Percentiles rank a stretch among this genome's conserved stretches.
These are phyloP conservation scores for Leccinellum luteum DNA, from an alignment of 768 basidiomycete species.

Conservation along the genomic window DNA sequence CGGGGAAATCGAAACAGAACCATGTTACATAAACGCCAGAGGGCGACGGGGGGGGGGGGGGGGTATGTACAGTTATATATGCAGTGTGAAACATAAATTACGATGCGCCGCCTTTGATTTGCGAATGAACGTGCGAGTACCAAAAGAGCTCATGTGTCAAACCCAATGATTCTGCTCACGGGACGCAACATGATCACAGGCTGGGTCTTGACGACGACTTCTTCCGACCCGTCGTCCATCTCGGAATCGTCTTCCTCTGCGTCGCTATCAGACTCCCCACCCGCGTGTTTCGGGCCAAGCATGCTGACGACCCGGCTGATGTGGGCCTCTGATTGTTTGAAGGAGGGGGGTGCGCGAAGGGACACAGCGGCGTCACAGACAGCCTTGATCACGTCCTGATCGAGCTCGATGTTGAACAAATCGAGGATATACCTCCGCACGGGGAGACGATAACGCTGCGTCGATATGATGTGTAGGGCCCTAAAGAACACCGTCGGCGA, in stretches of 20 bases:
- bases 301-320: constrained; percentile 56
- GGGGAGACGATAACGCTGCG: constrained; percentile 86
- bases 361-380: constrained; percentile 51
- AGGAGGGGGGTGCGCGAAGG: constrained; percentile 47
- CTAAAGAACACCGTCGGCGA: constrained; percentile 81
- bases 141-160: constrained; percentile 30
- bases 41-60: no score
- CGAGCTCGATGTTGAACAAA: constrained; percentile 82
- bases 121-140: not conserved
- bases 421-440: constrained; percentile 93
- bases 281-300: constrained; percentile 52
- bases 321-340: constrained; percentile 43
- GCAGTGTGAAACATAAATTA: constrained; percentile 24
- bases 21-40: not conserved
- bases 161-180: constrained; percentile 58
- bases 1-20: not conserved
- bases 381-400: constrained; percentile 54
- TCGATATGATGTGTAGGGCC: constrained; percentile 83
- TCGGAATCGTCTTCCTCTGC: constrained; percentile 51
- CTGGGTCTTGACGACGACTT: constrained; percentile 40
- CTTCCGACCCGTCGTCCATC: constrained; percentile 42
- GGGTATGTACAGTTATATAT: constrained; percentile 5
- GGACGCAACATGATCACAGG: constrained; percentile 60
- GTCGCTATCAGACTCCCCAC: constrained; percentile 59
- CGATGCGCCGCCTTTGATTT: constrained; percentile 2